Base-by-base conservation (phyloP, 805 yeast genomes). In the Barnettozyma sucrosica region DNA sequence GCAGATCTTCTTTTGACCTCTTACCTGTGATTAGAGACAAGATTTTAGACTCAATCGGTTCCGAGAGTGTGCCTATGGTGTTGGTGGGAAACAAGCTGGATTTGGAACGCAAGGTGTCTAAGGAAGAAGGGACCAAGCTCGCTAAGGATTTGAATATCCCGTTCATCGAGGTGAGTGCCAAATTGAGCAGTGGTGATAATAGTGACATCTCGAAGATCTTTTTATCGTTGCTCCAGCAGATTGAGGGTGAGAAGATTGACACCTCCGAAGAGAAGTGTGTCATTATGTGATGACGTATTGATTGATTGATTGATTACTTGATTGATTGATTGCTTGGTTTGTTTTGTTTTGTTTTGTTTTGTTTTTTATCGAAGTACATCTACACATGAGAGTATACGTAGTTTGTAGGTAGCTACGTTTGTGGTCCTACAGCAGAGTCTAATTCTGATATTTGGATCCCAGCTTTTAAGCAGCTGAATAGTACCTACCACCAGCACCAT, bases 101-200 rank as follows among this genome's bases (percentile, higher is more conserved):
- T 63, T 69, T 86, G 44, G 75, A 77, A 52, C 77, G 92, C 51
- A 81, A 79, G 58, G 85, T 83, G 14, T 68, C 79, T 13, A 71
- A 67, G 38, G 77, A 71, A 19, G 90, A 85, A 62, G 87, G 82
- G 24, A 56, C 66, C 45, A 68, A 67, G 41, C 70, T 88, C 50
- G 95, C 95, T 26, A 72, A 75, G 47, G 75, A 77, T 53, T 78
- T 87, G 60, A 70, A 73, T 45, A 77, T 85, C 55, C 87, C 85
- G 18, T 89, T 85, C 64, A 75, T 88, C 59, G 96, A 88, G 68
- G 85, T 95, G 9, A 79, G 87, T 37, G 95, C 95, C 16, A 83
- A 89, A 57, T 79, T 84, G 51, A 80, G 87, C 58, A 80, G 78
- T 62, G 85, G 86, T 56, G 89, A 87, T 38, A 80, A 87, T 58